phyloP scores from a whole-genome alignment of 768 basidiomycete genomes.

The Mycena metata region DNA sequence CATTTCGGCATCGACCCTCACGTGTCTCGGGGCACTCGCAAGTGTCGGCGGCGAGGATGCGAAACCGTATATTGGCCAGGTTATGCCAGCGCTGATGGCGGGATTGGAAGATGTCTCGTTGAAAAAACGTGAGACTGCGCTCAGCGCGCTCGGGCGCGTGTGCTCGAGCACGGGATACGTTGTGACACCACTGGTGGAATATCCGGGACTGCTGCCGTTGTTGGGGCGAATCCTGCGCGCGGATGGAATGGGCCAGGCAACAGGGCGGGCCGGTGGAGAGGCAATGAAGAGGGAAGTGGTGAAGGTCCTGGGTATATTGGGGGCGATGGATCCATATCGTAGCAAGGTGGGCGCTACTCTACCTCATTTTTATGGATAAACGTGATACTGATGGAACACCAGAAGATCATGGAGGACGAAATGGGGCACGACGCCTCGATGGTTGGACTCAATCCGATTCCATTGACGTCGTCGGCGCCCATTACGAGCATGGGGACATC shows the following conservation, averaged over 20 bases:
- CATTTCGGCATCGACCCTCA: conserved; percentile 91
- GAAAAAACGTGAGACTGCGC: conserved; percentile 91
- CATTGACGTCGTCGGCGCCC: conserved; percentile 61
- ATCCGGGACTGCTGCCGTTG: conserved; percentile 89
- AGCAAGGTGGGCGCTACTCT: conserved; percentile 75
- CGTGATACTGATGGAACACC: conserved; percentile 56
- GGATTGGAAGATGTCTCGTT: conserved; percentile 89
- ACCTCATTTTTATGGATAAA: not conserved
- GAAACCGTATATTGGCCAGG: conserved; percentile 81
- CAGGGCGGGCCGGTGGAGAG: conserved; percentile 36
- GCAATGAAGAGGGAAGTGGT: conserved; percentile 89
- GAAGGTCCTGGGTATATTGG: conserved; percentile 94
- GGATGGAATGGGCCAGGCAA: not conserved
- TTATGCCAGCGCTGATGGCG: conserved; percentile 91
- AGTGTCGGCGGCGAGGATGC: conserved; percentile 95
- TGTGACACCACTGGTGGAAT: conserved; percentile 90
- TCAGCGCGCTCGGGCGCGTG: conserved; percentile 94
- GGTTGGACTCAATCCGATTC: conserved; percentile 75
- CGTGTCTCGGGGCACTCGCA: conserved; percentile 94
- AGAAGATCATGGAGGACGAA: conserved; percentile 11
- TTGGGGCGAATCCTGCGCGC: conserved; percentile 85
- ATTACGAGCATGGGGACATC: conserved; percentile 68
- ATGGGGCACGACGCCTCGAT: conserved; percentile 68
- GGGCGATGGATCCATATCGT: conserved; percentile 95
- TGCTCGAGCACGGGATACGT: conserved; percentile 97